Evolutionary conservation across 2,329 filamentous ascomycete species (phyloP), one percentile per base, ranked within the genome.

Genomic region (Diaporthe vaccinii): DNA sequence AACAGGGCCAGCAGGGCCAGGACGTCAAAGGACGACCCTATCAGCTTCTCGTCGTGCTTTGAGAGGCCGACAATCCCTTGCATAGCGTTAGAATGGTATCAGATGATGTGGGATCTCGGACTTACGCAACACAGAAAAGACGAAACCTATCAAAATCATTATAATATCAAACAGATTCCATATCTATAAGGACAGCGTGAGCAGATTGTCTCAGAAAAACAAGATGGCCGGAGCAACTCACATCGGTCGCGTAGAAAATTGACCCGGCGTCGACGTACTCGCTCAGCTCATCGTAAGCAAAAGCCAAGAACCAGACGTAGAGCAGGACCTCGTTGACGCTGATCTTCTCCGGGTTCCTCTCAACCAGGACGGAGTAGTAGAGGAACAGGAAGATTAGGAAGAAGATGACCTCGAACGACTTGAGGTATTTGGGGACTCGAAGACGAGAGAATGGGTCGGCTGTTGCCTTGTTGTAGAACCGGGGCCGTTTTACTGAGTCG

Each of bases 1-100:
- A 98, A 96, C 14, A 98, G 88, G 0, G 95, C 96, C 83, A 98
- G 95, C 20, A 98, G 87, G 0, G 95, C 93, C 31, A 98, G 87
- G n/a, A 98, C 92, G 80, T 98, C 95, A 82, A 98, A 98, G 0
- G 95, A 93, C 4, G 93, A 87, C 76, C 97, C 93, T 62, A 93
- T 93, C n/a, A 95, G 89, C 22, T 87, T 84, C 14, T 86, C 83
- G 77, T 92, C 91, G 31, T 90, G 83, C 71, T 89, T 90, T 31
- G 87, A 87, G 36, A 96, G 82, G 0, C 94, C 95, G 68, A 94
- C 85, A 39, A 92, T 87, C 67, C 94, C 92, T 94, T 70, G 9
- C 25, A 34, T 57, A 28, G 75, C 68, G 36, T 58, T 61, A 65
- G 82, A 46, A 77, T 77, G 44, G 25, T 17, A 17, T 81, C 77